Conservation (phyloP, 441 rosid genomes). For the Biscutella auriculata region DNA sequence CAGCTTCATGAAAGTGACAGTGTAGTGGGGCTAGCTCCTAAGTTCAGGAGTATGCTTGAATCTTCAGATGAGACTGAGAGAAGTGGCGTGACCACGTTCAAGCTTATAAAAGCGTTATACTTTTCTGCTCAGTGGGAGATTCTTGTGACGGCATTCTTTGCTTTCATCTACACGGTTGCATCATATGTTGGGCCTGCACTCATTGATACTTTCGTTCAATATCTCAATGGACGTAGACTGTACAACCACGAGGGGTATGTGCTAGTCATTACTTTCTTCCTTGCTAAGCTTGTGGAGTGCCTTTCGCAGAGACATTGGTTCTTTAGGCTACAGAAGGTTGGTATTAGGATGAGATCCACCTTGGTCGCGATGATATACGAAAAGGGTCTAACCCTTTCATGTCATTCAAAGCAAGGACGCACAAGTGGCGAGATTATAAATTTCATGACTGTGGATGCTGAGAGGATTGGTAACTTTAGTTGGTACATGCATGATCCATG, state of each 20-base stretch:
- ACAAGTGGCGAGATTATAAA: constrained; percentile 49
- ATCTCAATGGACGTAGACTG: constrained; percentile 44
- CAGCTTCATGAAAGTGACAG: constrained; percentile 56
- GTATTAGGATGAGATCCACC: constrained; percentile 33
- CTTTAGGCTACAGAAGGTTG: constrained; percentile 35
- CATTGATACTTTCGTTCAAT: constrained; percentile 71
- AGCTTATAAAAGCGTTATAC: constrained; percentile 53
- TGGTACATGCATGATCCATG: constrained; percentile 52
- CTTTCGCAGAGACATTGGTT: constrained; percentile 36
- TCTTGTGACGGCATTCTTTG: constrained; percentile 43
- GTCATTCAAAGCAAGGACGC: constrained; percentile 31
- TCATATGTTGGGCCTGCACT: constrained; percentile 81
- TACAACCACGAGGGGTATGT: constrained; percentile 28
- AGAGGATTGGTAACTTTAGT: constrained; percentile 32
- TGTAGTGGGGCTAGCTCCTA: constrained; percentile 38
- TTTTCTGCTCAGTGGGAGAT: constrained; percentile 57
- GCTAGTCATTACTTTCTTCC: constrained; percentile 32
- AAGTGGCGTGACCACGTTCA: constrained; percentile 36
- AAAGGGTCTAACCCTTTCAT: constrained; percentile 40
- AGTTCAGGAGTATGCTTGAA: constrained; percentile 42
- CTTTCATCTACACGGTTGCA: constrained; percentile 35
- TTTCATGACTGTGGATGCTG: constrained; percentile 44
- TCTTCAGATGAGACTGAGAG: constrained; percentile 22
- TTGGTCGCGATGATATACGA: constrained; percentile 34
- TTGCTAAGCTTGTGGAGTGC: constrained; percentile 42